These are phyloP conservation scores for Phytophthora parvispora DNA, from an alignment of 352 stramenopile genomes.

Conservation along the genomic window DNA sequence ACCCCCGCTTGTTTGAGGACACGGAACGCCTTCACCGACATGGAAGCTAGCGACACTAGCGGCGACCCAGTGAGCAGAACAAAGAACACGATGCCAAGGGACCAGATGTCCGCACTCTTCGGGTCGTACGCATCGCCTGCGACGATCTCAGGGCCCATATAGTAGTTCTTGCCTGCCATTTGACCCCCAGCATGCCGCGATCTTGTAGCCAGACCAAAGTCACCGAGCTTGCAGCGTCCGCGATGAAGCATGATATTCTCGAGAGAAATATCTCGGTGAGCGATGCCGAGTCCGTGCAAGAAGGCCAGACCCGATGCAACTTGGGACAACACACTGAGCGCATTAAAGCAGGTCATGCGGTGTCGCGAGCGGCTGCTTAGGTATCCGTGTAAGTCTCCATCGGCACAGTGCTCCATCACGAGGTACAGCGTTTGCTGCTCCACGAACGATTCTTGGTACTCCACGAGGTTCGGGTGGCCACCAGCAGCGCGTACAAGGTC, in stretches of 20 bases:
- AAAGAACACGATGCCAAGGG: background rate
- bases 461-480: slow-evolving; percentile 56
- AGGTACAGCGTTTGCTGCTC: slow-evolving; percentile 51
- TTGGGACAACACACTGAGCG: slow-evolving; percentile 43
- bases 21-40: background rate
- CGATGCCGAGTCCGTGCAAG: slow-evolving; percentile 41
- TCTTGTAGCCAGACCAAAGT: slow-evolving; percentile 56
- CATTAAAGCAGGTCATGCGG: slow-evolving; percentile 28
- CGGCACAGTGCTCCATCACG: slow-evolving; percentile 50
- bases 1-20: background rate
- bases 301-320: slow-evolving; percentile 37
- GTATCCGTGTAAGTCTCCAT: slow-evolving; percentile 50
- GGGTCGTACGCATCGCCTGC: slow-evolving; percentile 46
- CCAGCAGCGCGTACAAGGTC: slow-evolving; percentile 41
- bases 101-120: slow-evolving; percentile 22
- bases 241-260: slow-evolving; percentile 57
- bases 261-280: slow-evolving; percentile 53
- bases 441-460: slow-evolving; percentile 55
- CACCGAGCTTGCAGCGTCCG: slow-evolving; percentile 49
- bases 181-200: slow-evolving; percentile 7
- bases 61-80: slow-evolving; percentile 33
- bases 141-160: slow-evolving; percentile 63
- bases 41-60: slow-evolving; percentile 4
- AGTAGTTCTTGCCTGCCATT: slow-evolving; percentile 60
- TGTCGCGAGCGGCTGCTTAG: slow-evolving; percentile 22